Base-by-base conservation (phyloP, 345 rosid genomes). In the Cardamine resedifolia region DNA sequence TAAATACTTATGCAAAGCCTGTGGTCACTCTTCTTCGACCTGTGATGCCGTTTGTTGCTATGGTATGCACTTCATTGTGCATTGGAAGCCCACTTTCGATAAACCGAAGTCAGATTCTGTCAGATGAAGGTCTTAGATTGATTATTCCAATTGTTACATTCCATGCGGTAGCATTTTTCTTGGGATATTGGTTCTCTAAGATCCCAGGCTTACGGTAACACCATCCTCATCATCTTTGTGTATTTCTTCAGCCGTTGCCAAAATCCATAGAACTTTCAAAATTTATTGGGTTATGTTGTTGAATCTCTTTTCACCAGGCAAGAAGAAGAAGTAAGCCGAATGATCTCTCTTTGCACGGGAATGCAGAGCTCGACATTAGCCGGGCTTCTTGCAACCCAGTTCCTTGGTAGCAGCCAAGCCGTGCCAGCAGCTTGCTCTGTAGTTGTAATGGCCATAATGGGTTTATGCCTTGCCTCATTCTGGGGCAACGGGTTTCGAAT, bases 281-380 rank as follows among this genome's bases (percentile, higher is more conserved):
- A n/a, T n/a, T n/a, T 34, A 9, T 23, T 23, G 24, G 24, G 10
- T 10, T 0, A 10, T 2, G 10, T 34, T 30, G 38, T 34, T 10
- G 38, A 2, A 2, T 34, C 38, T 34, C n/a, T 64, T 27, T 39
- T 24, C 9, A 41, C 31, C 85, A 94, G 98, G 85, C 97, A 84
- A 83, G 94, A 80, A 33, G 97, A 91, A 78, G 96, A 94, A 82
- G 95, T 85, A 0, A 81, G 90, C 87, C 70, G 91, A 77, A 94
- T 96, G 3, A 83, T 94, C 72, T 94, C 98, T 1, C 79, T 94
- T 49, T 91, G 98, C 80, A 89, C 97, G 2, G 98, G 96, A 76
- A 91, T 91, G 98, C 97, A 94, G 65, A 94, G 97, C 82, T 91
- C 98, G 2, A 94, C 97, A 12, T 68, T 94, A 27, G 98, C 98